Evolutionary conservation across 139 green algal species (phyloP).

Genomic region (Tetratostichococcus sp.): DNA sequence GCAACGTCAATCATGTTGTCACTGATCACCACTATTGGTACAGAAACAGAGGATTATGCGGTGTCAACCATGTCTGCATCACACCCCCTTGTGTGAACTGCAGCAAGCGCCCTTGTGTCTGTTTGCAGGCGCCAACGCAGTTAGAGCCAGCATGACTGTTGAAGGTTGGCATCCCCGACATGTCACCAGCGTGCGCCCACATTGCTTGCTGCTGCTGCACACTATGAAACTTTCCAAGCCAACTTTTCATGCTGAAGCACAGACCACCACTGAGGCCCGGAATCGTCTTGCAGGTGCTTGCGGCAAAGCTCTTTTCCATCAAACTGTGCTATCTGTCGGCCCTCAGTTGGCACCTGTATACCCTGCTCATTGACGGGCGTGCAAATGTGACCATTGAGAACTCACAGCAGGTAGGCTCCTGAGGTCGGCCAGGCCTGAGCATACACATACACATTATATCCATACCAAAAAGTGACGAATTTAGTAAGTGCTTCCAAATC

Average conservation of each 20-base stretch:
- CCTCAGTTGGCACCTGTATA: constrained; percentile 28
- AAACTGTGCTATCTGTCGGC: constrained; percentile 30
- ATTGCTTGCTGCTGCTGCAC: not conserved
- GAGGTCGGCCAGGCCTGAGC: too few relatives aligned
- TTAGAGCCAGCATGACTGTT: constrained; percentile 8
- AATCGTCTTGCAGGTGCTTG: constrained; percentile 32
- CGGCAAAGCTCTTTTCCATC: constrained; percentile 32
- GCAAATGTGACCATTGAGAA: not conserved
- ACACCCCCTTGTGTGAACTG: too few relatives aligned
- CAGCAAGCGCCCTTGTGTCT: too few relatives aligned
- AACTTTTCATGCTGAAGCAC: too few relatives aligned
- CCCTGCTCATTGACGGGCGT: not conserved
- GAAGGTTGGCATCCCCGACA: constrained; percentile 31
- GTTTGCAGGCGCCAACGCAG: not conserved
- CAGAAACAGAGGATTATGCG: too few relatives aligned
- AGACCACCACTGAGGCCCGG: too few relatives aligned
- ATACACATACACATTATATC: too few relatives aligned
- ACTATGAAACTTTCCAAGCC: too few relatives aligned
- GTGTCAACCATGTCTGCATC: too few relatives aligned
- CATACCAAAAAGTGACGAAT: too few relatives aligned
- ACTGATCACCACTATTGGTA: constrained; percentile 21
- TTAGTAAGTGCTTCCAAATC: too few relatives aligned
- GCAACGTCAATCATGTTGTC: constrained; percentile 26
- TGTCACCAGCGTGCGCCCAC: constrained; percentile 7
- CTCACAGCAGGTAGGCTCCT: not conserved